Conservation (phyloP, 257 asterid species). For the Solanum etuberosum region DNA sequence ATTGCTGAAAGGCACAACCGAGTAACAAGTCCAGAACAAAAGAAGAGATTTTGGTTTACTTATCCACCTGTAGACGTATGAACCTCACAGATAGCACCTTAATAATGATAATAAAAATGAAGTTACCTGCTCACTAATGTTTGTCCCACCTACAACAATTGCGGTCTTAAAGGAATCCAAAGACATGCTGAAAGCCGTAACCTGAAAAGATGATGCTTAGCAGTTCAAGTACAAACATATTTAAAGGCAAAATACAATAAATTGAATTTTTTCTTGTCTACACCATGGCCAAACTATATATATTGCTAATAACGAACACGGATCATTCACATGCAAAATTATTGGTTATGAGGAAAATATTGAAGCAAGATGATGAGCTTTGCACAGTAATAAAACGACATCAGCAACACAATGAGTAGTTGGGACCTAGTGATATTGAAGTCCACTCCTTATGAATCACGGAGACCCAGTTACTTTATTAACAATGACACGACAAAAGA, state of each 20-base stretch:
- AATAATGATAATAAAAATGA: neutral
- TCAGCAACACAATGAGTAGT: neutral
- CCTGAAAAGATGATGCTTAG: slow-evolving; percentile 33
- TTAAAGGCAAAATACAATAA: neutral
- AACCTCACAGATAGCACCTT: neutral
- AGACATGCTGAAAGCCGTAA: slow-evolving; percentile 81
- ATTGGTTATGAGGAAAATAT: neutral
- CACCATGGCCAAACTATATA: neutral
- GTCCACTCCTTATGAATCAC: neutral
- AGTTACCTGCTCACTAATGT: slow-evolving; percentile 71
- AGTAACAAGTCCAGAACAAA: neutral
- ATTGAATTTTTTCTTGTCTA: neutral
- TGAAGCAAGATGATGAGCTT: neutral
- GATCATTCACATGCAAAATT: neutral
- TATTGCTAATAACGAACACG: neutral
- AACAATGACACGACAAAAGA: neutral
- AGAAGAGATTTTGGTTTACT: neutral
- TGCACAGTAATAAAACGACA: neutral
- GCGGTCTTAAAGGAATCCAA: slow-evolving; percentile 68
- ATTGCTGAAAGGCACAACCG: neutral
- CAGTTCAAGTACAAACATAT: neutral
- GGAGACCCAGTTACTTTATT: neutral
- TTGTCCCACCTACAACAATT: slow-evolving; percentile 84
- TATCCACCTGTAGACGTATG: neutral
- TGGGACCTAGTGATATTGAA: neutral